Evolutionary conservation across 1,284 basidiomycete species (phyloP).

Genomic region (Marasmius tenuissimus): DNA sequence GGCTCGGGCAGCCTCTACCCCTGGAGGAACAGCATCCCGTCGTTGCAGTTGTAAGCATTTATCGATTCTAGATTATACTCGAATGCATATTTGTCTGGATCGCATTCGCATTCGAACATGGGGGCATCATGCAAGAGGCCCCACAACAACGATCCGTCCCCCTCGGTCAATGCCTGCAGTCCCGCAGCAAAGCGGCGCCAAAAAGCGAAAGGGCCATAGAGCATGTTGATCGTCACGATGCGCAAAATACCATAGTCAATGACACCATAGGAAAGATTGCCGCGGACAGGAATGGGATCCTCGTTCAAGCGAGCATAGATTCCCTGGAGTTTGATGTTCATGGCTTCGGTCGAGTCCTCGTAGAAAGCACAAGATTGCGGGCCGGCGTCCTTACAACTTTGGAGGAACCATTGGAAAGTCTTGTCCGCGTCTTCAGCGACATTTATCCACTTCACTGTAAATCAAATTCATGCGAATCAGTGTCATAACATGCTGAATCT

Average conservation of each 20-base stretch:
- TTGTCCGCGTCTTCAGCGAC: conserved; percentile 13
- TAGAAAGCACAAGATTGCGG: conserved; percentile 17
- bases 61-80: neutral
- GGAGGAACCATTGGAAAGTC: conserved; percentile 10
- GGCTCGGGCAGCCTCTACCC: neutral
- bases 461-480: neutral
- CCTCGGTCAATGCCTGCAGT: conserved; percentile 12
- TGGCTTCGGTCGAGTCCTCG: conserved; percentile 9
- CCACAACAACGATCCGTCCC: conserved; percentile 16
- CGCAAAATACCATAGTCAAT: conserved; percentile 16
- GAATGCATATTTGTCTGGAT: neutral
- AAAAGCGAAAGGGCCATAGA: conserved; percentile 13
- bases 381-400: conserved; percentile 17
- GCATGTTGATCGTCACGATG: conserved; percentile 5
- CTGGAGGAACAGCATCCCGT: neutral
- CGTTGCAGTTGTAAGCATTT: neutral
- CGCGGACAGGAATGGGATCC: conserved; percentile 15
- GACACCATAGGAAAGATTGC: conserved; percentile 10
- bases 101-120: conserved; percentile 15
- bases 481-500: neutral
- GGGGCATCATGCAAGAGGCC: neutral
- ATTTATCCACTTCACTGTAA: conserved; percentile 4
- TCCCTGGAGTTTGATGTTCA: conserved; percentile 8
- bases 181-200: conserved; percentile 15
- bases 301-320: conserved; percentile 11